Evolutionary conservation across 1,284 basidiomycete genomes (phyloP).

Genomic region (Moesziomyces parantarcticus): DNA sequence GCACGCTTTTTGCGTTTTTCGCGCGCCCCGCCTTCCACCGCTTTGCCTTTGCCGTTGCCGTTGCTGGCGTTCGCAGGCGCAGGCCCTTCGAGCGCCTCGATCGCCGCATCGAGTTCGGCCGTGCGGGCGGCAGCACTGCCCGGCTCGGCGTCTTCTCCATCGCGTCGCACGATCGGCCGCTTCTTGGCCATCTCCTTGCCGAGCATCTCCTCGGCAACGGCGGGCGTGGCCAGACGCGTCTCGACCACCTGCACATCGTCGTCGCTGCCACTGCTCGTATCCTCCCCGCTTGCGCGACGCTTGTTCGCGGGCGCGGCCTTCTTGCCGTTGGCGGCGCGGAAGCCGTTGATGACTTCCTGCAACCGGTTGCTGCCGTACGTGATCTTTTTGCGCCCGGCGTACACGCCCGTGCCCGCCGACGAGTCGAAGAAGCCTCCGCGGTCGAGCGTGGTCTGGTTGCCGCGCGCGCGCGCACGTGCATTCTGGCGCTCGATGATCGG

Average conservation of each 20-base stretch:
- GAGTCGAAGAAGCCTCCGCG: conserved; percentile 71
- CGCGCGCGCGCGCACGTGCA: conserved; percentile 67
- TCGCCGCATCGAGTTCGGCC: conserved; percentile 43
- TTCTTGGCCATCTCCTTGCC: conserved; percentile 57
- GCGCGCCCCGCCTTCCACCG: not conserved
- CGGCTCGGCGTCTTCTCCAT: not conserved
- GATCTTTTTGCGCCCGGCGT: conserved; percentile 80
- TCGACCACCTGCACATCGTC: conserved; percentile 40
- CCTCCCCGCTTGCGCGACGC: not conserved
- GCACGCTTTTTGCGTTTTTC: conserved; percentile 13
- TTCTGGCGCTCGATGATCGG: conserved; percentile 82
- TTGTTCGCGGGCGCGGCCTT: not conserved
- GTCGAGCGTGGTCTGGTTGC: conserved; percentile 73
- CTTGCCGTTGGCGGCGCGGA: conserved; percentile 64
- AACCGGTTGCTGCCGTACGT: conserved; percentile 86
- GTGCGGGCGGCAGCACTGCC: conserved; percentile 9
- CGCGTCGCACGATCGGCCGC: conserved; percentile 47
- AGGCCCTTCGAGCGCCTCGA: conserved; percentile 40
- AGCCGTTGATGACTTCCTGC: conserved; percentile 87
- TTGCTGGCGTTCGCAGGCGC: not conserved
- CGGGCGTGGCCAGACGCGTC: conserved; percentile 25
- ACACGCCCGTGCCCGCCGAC: conserved; percentile 72
- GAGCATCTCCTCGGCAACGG: conserved; percentile 49
- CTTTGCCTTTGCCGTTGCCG: not conserved
- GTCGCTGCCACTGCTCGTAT: conserved; percentile 14